These are phyloP conservation scores for Paragyromitra xinjiangensis DNA, from an alignment of 495 filamentous ascomycete species.

Conservation along the genomic window DNA sequence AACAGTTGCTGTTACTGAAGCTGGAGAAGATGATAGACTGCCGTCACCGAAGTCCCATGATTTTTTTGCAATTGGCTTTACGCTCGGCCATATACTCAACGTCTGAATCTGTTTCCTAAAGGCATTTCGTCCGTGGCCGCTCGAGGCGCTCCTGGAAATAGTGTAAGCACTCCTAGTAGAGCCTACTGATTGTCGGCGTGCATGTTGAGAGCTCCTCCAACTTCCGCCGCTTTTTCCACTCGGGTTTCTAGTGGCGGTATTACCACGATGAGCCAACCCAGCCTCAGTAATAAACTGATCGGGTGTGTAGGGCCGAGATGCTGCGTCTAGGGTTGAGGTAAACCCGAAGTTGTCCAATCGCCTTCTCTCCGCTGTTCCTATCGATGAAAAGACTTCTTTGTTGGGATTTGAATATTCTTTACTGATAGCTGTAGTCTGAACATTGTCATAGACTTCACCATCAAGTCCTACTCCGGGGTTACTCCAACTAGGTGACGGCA, in stretches of 20 bases:
- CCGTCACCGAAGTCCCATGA: neutral
- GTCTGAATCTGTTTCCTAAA: constrained; percentile 28
- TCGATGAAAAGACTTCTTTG: neutral
- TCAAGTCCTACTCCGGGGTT: constrained; percentile 10
- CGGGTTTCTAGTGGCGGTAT: neutral
- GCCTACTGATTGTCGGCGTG: constrained; percentile 8
- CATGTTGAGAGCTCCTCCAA: neutral
- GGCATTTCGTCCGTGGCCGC: constrained; percentile 9
- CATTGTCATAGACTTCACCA: constrained; percentile 19
- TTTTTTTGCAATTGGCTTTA: neutral
- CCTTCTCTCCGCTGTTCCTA: constrained; percentile 7
- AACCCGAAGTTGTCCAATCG: constrained; percentile 41
- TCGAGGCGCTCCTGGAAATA: constrained; percentile 17
- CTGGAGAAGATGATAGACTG: neutral
- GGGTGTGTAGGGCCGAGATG: constrained; percentile 51
- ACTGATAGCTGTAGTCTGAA: neutral
- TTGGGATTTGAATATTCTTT: neutral
- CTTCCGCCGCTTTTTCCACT: constrained; percentile 16
- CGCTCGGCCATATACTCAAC: neutral
- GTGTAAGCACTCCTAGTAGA: neutral
- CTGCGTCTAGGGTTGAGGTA: constrained; percentile 48
- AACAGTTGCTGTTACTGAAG: neutral
- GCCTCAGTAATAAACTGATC: constrained; percentile 41
- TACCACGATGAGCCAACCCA: constrained; percentile 3
- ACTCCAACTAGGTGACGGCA: neutral